Percentiles rank a stretch among this genome's conserved stretches.
phyloP scores from a whole-genome alignment of 2,329 filamentous ascomycete genomes.

The Didymosphaeria variabile region DNA sequence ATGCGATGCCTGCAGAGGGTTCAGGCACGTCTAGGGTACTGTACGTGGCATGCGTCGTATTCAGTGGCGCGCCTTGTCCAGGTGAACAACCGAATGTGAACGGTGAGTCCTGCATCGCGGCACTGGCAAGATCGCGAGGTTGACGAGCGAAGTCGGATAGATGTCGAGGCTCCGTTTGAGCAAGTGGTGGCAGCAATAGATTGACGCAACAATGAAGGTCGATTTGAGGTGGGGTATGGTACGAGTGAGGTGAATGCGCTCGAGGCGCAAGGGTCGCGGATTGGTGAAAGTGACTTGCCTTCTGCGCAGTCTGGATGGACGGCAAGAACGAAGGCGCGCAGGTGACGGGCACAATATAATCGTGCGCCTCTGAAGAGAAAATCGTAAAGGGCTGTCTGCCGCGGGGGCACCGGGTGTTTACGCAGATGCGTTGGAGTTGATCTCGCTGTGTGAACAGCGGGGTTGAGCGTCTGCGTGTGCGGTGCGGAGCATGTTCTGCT shows the following conservation, averaged over 20 bases:
- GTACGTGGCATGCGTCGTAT: too few relatives aligned
- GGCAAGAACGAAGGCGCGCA: background rate
- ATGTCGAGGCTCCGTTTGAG: too few relatives aligned
- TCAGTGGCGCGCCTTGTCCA: too few relatives aligned
- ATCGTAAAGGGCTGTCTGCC: background rate
- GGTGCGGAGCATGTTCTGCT: constrained; percentile 1
- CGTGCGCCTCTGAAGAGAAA: background rate
- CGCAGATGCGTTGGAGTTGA: background rate
- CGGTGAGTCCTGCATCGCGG: too few relatives aligned
- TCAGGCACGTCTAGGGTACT: too few relatives aligned
- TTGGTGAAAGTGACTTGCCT: background rate
- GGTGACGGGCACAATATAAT: background rate
- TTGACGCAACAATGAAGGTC: background rate
- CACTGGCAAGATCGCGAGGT: too few relatives aligned
- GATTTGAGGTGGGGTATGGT: background rate
- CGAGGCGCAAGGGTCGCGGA: background rate
- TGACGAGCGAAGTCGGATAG: too few relatives aligned
- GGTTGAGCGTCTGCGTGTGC: background rate
- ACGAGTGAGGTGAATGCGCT: background rate
- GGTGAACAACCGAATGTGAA: too few relatives aligned
- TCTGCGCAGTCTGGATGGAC: background rate
- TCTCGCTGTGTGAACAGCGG: background rate
- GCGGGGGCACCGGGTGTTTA: background rate
- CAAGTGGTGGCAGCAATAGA: background rate
- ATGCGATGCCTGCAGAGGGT: too few relatives aligned